phyloP scores from a whole-genome alignment of 75 land plant genomes.

The Sequoiadendron giganteum region DNA sequence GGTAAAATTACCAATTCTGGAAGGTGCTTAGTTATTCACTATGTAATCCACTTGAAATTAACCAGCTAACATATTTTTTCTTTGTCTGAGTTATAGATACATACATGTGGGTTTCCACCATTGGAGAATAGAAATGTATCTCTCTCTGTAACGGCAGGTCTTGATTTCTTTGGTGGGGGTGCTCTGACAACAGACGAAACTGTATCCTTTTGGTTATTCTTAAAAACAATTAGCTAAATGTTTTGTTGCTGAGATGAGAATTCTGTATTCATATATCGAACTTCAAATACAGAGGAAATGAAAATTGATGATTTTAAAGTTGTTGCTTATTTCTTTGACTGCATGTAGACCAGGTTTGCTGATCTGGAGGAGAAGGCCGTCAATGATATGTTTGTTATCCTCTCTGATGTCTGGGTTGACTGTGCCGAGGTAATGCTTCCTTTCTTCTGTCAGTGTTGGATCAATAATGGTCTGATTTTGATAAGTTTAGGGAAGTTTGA shows the following conservation, averaged over 20 bases:
- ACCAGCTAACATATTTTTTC: background rate
- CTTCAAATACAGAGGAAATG: background rate
- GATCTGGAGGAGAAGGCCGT: conserved; percentile 74
- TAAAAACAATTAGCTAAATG: background rate
- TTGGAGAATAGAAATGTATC: conserved; percentile 81
- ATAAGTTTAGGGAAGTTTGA: background rate
- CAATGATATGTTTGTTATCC: conserved; percentile 96
- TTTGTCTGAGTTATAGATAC: conserved; percentile 38
- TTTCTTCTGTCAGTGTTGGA: background rate
- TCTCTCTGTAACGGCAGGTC: conserved; percentile 57
- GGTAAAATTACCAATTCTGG: too few species aligned
- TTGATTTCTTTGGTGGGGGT: conserved; percentile 91
- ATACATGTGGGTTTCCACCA: conserved; percentile 97
- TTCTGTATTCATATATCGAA: background rate
- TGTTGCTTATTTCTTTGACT: conserved; percentile 2
- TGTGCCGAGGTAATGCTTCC: conserved; percentile 60
- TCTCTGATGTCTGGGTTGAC: conserved; percentile 98
- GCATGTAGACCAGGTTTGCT: conserved; percentile 56
- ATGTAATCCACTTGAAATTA: background rate
- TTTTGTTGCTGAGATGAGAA: background rate
- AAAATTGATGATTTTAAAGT: background rate
- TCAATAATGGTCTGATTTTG: background rate
- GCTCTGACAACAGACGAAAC: conserved; percentile 57
- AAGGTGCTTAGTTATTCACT: background rate
- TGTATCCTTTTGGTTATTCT: conserved; percentile 44